Conservation (phyloP, 1,139 yeast genomes). For the Blastobotrys arbuscula region DNA sequence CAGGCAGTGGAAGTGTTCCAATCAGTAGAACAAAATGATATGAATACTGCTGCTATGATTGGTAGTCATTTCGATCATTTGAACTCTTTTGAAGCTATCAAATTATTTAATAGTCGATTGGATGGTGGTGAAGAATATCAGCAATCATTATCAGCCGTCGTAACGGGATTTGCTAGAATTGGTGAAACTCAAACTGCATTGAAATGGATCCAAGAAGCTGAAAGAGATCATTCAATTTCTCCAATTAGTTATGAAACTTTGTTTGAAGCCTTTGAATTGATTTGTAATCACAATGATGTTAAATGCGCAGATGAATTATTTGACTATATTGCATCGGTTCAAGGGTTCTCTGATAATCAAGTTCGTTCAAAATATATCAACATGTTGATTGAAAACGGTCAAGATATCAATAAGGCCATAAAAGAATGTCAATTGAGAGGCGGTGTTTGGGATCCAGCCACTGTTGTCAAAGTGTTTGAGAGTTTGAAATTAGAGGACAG, state of each 20-base stretch:
- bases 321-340: slow-evolving; percentile 26
- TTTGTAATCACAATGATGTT: slow-evolving; percentile 22
- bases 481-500: slow-evolving; percentile 22
- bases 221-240: slow-evolving; percentile 21
- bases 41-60: slow-evolving; percentile 30
- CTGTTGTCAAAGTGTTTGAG: slow-evolving; percentile 24
- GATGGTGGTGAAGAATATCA: neutral
- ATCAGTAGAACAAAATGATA: slow-evolving; percentile 2
- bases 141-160: slow-evolving; percentile 14
- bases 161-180: slow-evolving; percentile 28
- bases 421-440: slow-evolving; percentile 30
- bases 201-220: slow-evolving; percentile 32
- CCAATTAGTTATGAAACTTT: slow-evolving; percentile 21
- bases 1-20: slow-evolving; percentile 11
- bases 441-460: slow-evolving; percentile 33
- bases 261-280: slow-evolving; percentile 20
- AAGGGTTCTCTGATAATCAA: slow-evolving; percentile 16
- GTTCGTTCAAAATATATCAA: slow-evolving; percentile 24
- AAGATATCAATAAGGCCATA: slow-evolving; percentile 28
- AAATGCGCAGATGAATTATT: slow-evolving; percentile 25
- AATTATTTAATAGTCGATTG: slow-evolving; percentile 26
- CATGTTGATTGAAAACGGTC: slow-evolving; percentile 19
- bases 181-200: slow-evolving; percentile 31
- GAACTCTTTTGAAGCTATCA: slow-evolving; percentile 26
- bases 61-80: slow-evolving; percentile 29